Base-by-base conservation (phyloP, 768 basidiomycete genomes). In the Kondoa subrosea region DNA sequence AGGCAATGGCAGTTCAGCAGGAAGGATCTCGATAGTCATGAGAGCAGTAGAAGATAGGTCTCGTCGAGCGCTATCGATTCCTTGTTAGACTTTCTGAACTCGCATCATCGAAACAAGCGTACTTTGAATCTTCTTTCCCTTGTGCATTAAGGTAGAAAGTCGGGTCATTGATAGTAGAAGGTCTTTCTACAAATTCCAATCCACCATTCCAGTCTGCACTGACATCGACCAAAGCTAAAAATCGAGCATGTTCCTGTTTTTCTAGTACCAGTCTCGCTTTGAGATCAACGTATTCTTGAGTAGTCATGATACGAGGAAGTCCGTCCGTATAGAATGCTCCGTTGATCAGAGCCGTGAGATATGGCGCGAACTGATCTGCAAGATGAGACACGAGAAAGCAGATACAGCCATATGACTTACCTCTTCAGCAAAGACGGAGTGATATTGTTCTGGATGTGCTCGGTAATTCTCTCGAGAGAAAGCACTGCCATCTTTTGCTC, bases 11-110 rank as follows among this genome's bases (percentile, higher is more conserved):
- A 96, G 81, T 67, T 87, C 83, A 0, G 91, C 82, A 0, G 91
- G 91, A 2, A 95, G 82, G 72, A 93, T 95, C 74, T 96, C 91
- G 64, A 92, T 87, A 0, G 88, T 83, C 84, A 91, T 91, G 72
- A 93, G 84, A 66, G 87, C 74, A 0, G 84, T 50, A 84, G 81
- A n/a, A 79, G 68, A 67, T 1, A 67, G n/a, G n/a, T n/a, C n/a
- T n/a, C n/a, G 59, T 68, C 74, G 27, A 61, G 78, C 0, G 84
- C 83, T 15, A 84, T 79, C 65, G 82, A 75, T 1, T 76, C 71
- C 0, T 81, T 79, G 3, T 82, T 77, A 17, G 74, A 74, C 4
- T 27, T 21, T 14, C 83, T 34, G 40, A 26, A 34, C 56, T 33
- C 58, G 12, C 3, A 25, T 79, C 78, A 29, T 79, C 74, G 57